phyloP scores from a whole-genome alignment of 176 grass and related monocot species.

The Oryza longistaminata region DNA sequence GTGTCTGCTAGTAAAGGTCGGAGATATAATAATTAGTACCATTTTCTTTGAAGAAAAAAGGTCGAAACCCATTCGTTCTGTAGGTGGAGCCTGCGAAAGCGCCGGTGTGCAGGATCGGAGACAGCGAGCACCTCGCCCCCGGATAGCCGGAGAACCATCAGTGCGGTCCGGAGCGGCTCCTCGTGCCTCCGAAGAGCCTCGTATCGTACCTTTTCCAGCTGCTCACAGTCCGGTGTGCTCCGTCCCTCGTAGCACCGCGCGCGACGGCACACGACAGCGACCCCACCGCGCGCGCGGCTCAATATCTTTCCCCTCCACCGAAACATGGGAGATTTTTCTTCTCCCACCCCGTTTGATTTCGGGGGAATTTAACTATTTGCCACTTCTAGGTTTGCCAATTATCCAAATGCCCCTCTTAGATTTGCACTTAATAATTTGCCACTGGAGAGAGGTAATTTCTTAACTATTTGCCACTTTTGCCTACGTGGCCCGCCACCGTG shows the following conservation, averaged over 20 bases:
- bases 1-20: no score
- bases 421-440: no score
- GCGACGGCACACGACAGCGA: not conserved
- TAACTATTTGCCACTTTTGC: no score
- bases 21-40: no score
- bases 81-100: not conserved
- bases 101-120: not conserved
- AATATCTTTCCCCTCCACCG: no score
- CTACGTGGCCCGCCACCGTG: no score
- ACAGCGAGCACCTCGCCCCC: not conserved
- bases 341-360: not conserved
- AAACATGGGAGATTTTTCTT: not conserved
- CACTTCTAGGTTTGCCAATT: no score
- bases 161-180: not conserved
- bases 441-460: no score
- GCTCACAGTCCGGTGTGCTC: not conserved
- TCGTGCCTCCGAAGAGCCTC: slow-evolving; percentile 24
- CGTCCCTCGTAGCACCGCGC: not conserved
- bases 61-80: not conserved
- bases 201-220: not conserved
- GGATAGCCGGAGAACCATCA: not conserved
- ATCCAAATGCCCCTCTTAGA: no score
- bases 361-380: no score
- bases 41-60: no score
- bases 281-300: no score